A percentile compares a stretch with the other conserved stretches of the same genome.
Conservation (phyloP, 129 eudicot species). For the Mikania micrantha region DNA sequence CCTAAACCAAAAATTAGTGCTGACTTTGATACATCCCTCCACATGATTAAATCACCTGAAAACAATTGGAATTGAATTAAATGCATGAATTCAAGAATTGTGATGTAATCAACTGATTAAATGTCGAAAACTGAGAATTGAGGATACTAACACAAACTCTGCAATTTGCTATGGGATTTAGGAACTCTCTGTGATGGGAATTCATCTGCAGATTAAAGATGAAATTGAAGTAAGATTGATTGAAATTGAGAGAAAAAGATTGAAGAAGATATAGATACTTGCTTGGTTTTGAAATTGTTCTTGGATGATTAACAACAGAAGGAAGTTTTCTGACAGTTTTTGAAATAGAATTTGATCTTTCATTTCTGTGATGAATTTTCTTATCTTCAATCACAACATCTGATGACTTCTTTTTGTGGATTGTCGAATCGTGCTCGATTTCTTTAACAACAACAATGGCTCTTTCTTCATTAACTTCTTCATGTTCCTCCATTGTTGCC, state of each 20-base stretch:
- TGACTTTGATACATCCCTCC: constrained; percentile 83
- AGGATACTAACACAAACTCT: constrained; percentile 51
- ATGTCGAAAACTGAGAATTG: too few species aligned
- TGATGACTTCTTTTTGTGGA: not conserved
- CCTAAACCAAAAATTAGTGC: constrained; percentile 83
- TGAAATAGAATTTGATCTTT: constrained; percentile 36
- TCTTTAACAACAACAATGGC: constrained; percentile 48
- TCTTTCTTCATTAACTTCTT: constrained; percentile 35
- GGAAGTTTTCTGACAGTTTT: constrained; percentile 31
- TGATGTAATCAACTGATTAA: not conserved
- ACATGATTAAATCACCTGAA: constrained; percentile 85
- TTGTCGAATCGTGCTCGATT: constrained; percentile 29
- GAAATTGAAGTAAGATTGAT: constrained; percentile 2
- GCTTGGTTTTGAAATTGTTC: constrained; percentile 48
- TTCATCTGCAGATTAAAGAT: constrained; percentile 23
- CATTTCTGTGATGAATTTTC: constrained; percentile 30
- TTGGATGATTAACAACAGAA: constrained; percentile 33
- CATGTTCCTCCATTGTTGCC: constrained; percentile 23
- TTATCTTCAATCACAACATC: constrained; percentile 40
- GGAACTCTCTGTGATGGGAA: constrained; percentile 35
- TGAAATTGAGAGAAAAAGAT: not conserved
- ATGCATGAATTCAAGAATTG: constrained; percentile 3
- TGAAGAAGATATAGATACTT: constrained; percentile 15
- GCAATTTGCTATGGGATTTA: constrained; percentile 46
- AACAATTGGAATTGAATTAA: not conserved